Evolutionary conservation across 305 asterid genomes (phyloP).

Genomic region (Fraxinus ornus): DNA sequence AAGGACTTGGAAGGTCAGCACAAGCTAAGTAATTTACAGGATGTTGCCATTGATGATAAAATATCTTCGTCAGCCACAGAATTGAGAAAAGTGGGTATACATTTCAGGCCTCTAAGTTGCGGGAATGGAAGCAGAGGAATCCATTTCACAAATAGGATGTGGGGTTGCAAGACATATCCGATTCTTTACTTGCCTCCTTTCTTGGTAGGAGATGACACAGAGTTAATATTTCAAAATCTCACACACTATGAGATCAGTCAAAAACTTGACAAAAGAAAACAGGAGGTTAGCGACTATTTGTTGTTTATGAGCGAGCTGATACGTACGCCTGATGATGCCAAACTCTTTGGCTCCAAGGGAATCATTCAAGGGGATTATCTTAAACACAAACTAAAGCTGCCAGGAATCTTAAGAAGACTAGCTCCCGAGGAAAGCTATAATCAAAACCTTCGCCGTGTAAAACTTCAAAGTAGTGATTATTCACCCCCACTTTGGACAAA

Average conservation of each 20-base stretch:
- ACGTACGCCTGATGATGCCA: constrained; percentile 13
- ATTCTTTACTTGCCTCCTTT: constrained; percentile 20
- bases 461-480: constrained; percentile 6
- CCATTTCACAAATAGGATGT: not conserved
- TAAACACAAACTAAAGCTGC: constrained; percentile 11
- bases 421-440: constrained; percentile 3
- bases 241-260: constrained; percentile 23
- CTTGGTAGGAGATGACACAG: not conserved
- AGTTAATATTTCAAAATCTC: constrained; percentile 6
- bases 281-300: constrained; percentile 18
- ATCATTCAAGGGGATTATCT: constrained; percentile 1
- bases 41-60: not conserved
- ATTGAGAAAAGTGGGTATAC: constrained; percentile 12
- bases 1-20: constrained; percentile 15
- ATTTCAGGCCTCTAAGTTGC: not conserved
- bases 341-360: not conserved
- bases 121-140: constrained; percentile 21
- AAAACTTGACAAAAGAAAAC: not conserved
- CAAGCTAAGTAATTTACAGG: not conserved
- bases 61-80: not conserved
- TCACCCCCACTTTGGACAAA: constrained; percentile 18
- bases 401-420: not conserved
- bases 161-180: not conserved
- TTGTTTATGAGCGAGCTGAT: constrained; percentile 20
- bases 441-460: constrained; percentile 12